phyloP scores from a whole-genome alignment of 805 yeast species.

The Wickerhamomyces mucosus region DNA sequence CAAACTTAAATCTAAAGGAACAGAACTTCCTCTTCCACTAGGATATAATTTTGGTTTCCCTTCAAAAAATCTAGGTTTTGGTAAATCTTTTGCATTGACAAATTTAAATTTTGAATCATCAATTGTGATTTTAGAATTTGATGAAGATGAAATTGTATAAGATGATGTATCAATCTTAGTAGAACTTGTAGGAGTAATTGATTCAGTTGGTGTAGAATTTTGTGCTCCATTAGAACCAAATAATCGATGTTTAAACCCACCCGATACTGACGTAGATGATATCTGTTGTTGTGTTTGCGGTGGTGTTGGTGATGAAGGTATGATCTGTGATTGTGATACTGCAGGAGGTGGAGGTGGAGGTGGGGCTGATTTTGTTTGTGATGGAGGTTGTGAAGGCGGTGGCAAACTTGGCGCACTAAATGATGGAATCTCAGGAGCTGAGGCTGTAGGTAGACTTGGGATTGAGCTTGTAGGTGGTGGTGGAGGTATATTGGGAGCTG shows the following conservation, averaged over 20 bases:
- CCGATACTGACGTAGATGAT: conserved; percentile 15
- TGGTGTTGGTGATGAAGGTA: conserved; percentile 13
- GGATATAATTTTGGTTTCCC: conserved; percentile 77
- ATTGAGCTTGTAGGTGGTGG: conserved; percentile 11
- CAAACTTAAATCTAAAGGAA: conserved; percentile 9
- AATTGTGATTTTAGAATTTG: conserved; percentile 32
- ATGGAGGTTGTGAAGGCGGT: conserved; percentile 15
- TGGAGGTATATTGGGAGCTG: conserved; percentile 10
- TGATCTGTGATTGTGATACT: conserved; percentile 8
- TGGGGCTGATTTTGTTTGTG: conserved; percentile 7
- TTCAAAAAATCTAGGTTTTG: conserved; percentile 77
- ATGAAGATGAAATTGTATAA: conserved; percentile 18
- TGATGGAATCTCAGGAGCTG: conserved; percentile 12
- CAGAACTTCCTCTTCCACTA: conserved; percentile 77
- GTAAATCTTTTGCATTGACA: conserved; percentile 55
- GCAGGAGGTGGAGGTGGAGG: conserved; percentile 5
- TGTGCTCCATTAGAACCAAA: conserved; percentile 5
- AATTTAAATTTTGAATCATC: conserved; percentile 19
- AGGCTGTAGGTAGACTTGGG: conserved; percentile 17
- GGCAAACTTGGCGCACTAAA: conserved; percentile 10
- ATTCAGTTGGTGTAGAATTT: conserved; percentile 11
- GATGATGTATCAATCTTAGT: conserved; percentile 18
- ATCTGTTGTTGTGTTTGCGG: conserved; percentile 13
- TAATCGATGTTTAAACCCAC: conserved; percentile 15
- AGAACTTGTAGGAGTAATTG: conserved; percentile 8